Conservation (phyloP, 345 rosid genomes). For the Cardiospermum halicacabum region DNA sequence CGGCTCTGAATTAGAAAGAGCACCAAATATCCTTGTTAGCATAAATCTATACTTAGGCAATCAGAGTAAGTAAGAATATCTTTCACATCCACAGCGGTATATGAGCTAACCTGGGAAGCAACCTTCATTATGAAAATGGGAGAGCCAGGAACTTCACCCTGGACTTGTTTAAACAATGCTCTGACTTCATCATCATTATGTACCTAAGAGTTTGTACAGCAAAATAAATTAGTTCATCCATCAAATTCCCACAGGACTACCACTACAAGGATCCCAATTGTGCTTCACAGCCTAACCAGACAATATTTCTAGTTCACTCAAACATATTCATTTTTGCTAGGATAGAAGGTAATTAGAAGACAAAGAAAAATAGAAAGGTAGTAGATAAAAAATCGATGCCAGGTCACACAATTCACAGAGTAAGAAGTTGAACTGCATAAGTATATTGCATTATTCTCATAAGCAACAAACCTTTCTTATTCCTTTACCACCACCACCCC, state of each 20-base stretch:
- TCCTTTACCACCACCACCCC: constrained; percentile 99
- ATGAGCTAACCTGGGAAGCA: constrained; percentile 87
- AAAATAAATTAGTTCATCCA: background rate
- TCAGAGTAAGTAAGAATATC: background rate
- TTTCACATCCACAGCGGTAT: constrained; percentile 16
- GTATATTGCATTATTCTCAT: background rate
- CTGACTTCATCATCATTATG: constrained; percentile 96
- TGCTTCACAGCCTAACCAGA: background rate
- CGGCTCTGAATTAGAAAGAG: constrained; percentile 62
- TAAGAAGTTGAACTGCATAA: background rate
- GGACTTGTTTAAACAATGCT: constrained; percentile 98
- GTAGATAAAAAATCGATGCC: background rate
- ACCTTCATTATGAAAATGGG: constrained; percentile 99
- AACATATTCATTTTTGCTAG: too few relatives aligned
- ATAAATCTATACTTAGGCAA: constrained; percentile 10
- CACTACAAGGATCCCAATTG: constrained; percentile 9
- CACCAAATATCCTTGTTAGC: constrained; percentile 14
- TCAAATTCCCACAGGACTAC: background rate
- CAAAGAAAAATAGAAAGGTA: too few relatives aligned
- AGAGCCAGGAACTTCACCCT: constrained; percentile 99
- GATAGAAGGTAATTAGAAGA: too few relatives aligned
- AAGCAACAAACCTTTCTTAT: constrained; percentile 82
- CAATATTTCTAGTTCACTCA: constrained; percentile 1
- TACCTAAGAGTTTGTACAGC: constrained; percentile 44
- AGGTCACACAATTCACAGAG: background rate